Evolutionary conservation across 805 yeast genomes (phyloP).

Genomic region (Candida gorgasii): DNA sequence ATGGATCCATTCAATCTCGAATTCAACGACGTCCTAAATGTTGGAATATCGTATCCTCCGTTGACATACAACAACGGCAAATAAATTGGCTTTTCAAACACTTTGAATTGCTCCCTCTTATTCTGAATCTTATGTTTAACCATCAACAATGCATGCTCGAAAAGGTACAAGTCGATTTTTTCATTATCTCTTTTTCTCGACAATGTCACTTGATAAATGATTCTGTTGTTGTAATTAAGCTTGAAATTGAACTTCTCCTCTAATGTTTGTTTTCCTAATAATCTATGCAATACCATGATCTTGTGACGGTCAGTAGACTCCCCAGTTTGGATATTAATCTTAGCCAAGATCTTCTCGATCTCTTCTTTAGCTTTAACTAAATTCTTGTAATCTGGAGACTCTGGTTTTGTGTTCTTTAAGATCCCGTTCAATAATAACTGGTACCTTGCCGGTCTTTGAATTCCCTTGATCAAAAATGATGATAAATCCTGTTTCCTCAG

Average conservation of each 20-base stretch:
- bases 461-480: constrained; percentile 91
- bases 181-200: constrained; percentile 70
- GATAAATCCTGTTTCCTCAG: constrained; percentile 87
- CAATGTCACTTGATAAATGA: constrained; percentile 75
- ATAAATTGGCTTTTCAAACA: constrained; percentile 85
- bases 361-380: constrained; percentile 73
- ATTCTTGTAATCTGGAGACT: constrained; percentile 67
- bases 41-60: constrained; percentile 77
- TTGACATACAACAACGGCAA: constrained; percentile 73
- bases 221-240: constrained; percentile 77
- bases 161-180: constrained; percentile 79
- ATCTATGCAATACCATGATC: constrained; percentile 65
- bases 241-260: constrained; percentile 86
- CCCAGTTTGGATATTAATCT: constrained; percentile 87
- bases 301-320: constrained; percentile 91
- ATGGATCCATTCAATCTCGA: constrained; percentile 36
- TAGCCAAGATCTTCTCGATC: constrained; percentile 70
- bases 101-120: constrained; percentile 88
- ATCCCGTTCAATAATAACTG: constrained; percentile 82
- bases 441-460: constrained; percentile 93
- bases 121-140: constrained; percentile 84
- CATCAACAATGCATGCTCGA: constrained; percentile 85
- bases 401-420: constrained; percentile 77
- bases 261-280: constrained; percentile 68
- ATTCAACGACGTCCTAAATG: constrained; percentile 46